Evolutionary conservation across 192 early-diverging fungal genomes (phyloP).

Genomic region (Gamsiella multidivaricata): DNA sequence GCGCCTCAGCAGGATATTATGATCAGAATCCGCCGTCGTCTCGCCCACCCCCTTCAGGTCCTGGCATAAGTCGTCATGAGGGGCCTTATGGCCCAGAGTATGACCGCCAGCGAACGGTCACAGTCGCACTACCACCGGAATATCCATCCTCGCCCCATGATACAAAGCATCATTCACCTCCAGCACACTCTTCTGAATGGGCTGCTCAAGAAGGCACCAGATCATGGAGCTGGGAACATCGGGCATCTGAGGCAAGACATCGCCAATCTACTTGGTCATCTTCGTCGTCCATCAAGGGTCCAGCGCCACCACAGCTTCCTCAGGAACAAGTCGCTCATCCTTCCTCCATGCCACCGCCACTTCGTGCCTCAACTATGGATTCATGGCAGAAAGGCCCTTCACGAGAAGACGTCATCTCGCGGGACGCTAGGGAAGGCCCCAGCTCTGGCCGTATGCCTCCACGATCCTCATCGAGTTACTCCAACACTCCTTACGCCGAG

Average conservation of each 20-base stretch:
- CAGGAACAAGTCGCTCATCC: constrained; percentile 16
- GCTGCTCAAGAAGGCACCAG: not conserved
- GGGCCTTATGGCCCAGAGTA: not conserved
- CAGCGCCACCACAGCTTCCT: constrained; percentile 10
- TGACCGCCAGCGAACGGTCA: constrained; percentile 8
- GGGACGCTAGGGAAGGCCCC: constrained; percentile 1
- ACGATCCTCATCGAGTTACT: not conserved
- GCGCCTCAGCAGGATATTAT: not conserved
- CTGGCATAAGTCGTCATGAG: not conserved
- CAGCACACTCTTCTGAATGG: constrained; percentile 28
- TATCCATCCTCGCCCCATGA: constrained; percentile 22
- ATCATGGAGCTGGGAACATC: constrained; percentile 27
- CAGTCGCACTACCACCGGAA: constrained; percentile 11
- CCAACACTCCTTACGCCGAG: constrained; percentile 15
- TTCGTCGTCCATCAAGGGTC: constrained; percentile 7
- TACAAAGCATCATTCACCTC: constrained; percentile 18
- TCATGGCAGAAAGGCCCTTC: constrained; percentile 18
- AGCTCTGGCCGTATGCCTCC: constrained; percentile 1
- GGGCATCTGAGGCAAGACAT: constrained; percentile 14
- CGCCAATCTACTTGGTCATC: constrained; percentile 37
- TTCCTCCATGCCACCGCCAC: constrained; percentile 17
- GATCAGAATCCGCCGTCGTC: not conserved
- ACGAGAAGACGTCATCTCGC: constrained; percentile 3
- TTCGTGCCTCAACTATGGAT: constrained; percentile 20
- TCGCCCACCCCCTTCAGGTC: constrained; percentile 1